These are phyloP conservation scores for Pseudoneurospora amorphoporcata DNA, from an alignment of 495 filamentous ascomycete species.

Conservation along the genomic window DNA sequence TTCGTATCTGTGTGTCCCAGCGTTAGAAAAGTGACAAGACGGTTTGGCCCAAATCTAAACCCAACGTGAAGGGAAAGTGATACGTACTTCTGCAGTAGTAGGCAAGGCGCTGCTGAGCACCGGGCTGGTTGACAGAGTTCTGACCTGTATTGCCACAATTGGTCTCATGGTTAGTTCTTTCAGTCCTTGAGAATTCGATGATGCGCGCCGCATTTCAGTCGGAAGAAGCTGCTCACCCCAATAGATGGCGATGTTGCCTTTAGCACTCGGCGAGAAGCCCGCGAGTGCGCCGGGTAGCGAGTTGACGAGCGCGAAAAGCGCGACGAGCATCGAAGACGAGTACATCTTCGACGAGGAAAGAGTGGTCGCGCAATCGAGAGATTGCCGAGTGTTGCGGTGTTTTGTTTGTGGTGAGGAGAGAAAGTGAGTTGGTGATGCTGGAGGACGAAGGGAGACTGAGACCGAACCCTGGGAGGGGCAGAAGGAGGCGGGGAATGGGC, in stretches of 20 bases:
- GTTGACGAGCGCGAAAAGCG: conserved; percentile 4
- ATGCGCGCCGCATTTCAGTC: background rate
- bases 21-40: background rate
- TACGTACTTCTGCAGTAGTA: conserved; percentile 45
- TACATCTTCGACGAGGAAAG: background rate
- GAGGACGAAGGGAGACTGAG: background rate
- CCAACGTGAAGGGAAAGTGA: background rate
- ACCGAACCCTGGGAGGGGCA: background rate
- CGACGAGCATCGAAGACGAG: background rate
- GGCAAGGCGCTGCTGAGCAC: conserved; percentile 37
- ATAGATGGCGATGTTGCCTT: conserved; percentile 55
- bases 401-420: background rate
- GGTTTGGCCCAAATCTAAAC: background rate
- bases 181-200: background rate
- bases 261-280: conserved; percentile 38
- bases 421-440: background rate
- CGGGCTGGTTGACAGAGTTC: conserved; percentile 33
- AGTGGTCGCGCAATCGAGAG: background rate
- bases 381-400: background rate
- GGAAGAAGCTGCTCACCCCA: conserved; percentile 35
- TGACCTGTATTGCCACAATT: conserved; percentile 30
- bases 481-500: background rate
- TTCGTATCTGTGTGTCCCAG: conserved; percentile 15
- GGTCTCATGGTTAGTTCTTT: background rate
- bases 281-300: conserved; percentile 12